Percentiles rank a stretch among this genome's conserved stretches.
Conservation (phyloP, 768 basidiomycete species). For the Boletellus sp. region DNA sequence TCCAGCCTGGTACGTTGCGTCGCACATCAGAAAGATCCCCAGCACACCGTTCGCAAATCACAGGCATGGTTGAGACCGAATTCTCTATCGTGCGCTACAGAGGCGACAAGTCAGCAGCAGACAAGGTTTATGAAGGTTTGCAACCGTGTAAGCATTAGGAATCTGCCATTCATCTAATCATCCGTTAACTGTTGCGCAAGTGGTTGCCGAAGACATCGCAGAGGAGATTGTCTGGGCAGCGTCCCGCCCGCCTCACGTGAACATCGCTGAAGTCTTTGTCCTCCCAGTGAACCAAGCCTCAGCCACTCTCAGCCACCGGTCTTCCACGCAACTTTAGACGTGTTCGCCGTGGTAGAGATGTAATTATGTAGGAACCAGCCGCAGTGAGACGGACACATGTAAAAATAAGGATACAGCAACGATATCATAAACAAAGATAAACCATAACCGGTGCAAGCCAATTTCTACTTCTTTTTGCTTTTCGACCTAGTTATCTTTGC, state of each 20-base stretch:
- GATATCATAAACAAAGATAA: constrained; percentile 21
- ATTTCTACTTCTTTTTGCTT: constrained; percentile 46
- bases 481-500: constrained; percentile 56
- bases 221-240: constrained; percentile 99
- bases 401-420: constrained; percentile 34
- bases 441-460: constrained; percentile 5
- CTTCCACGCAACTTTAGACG: constrained; percentile 16
- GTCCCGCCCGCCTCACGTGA: constrained; percentile 85
- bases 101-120: constrained; percentile 77
- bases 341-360: neutral
- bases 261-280: constrained; percentile 77
- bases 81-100: constrained; percentile 90
- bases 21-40: constrained; percentile 1
- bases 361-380: neutral
- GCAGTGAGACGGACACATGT: constrained; percentile 8
- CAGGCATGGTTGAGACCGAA: constrained; percentile 86
- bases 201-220: constrained; percentile 83
- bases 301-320: constrained; percentile 58
- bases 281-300: constrained; percentile 80
- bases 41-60: neutral
- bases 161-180: neutral
- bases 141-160: constrained; percentile 63
- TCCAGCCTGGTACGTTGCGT: constrained; percentile 71
- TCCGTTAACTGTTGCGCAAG: constrained; percentile 36
- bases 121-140: constrained; percentile 87